phyloP scores from a whole-genome alignment of 2,329 filamentous ascomycete species.

The Canariomyces notabilis region DNA sequence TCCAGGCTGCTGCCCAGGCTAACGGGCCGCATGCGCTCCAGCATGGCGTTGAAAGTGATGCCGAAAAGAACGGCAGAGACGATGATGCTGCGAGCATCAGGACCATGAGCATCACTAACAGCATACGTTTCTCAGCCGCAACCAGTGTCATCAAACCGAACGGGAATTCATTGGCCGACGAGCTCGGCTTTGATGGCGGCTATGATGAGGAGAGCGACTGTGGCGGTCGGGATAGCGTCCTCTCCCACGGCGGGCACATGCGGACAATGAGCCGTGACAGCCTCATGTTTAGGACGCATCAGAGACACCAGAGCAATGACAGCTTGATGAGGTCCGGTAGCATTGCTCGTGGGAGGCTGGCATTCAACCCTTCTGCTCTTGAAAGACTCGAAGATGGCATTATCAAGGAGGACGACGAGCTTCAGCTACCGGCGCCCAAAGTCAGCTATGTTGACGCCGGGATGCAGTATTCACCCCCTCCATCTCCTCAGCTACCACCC shows the following conservation, averaged over 20 bases:
- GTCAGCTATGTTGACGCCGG: conserved; percentile 67
- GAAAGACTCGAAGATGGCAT: conserved; percentile 51
- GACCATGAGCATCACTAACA: conserved; percentile 68
- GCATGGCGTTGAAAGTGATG: conserved; percentile 49
- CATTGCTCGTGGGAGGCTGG: conserved; percentile 47
- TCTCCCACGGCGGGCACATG: conserved; percentile 48
- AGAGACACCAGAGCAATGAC: conserved; percentile 54
- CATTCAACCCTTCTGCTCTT: conserved; percentile 50
- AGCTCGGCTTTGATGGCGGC: conserved; percentile 81
- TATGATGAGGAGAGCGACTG: conserved; percentile 67
- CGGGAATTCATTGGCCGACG: conserved; percentile 79
- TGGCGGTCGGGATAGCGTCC: conserved; percentile 60
- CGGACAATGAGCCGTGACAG: conserved; percentile 57
- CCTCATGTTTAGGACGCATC: conserved; percentile 44
- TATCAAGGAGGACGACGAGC: conserved; percentile 45
- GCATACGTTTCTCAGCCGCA: conserved; percentile 68
- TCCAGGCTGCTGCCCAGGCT: conserved; percentile 54
- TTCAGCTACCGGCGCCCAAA: conserved; percentile 32
- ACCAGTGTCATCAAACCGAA: conserved; percentile 55
- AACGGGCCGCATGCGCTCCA: conserved; percentile 15
- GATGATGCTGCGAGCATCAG: conserved; percentile 68
- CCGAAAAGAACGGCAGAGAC: conserved; percentile 57
- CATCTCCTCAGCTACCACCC: conserved; percentile 56
- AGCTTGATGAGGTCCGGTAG: conserved; percentile 53
- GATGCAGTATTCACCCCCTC: conserved; percentile 77